A percentile compares a stretch with the other conserved stretches of the same genome.
phyloP scores from a whole-genome alignment of 495 filamentous ascomycete species.

The Aspergillus ostianus region DNA sequence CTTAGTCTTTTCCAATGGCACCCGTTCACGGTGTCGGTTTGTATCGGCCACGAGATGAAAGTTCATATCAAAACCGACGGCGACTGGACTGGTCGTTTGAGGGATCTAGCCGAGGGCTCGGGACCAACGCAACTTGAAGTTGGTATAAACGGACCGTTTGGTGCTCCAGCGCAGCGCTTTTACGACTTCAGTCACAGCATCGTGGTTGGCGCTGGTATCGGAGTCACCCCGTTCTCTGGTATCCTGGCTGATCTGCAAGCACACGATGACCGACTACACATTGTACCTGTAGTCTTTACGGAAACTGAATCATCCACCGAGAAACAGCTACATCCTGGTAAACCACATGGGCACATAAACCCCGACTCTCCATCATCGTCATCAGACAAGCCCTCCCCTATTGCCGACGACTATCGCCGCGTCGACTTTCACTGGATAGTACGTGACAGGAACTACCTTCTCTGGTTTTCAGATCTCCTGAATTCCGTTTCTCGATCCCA shows the following conservation, averaged over 20 bases:
- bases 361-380: background rate
- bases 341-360: no score
- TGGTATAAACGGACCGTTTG: constrained; percentile 11
- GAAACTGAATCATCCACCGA: background rate
- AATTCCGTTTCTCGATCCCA: constrained; percentile 6
- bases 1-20: constrained; percentile 9
- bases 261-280: background rate
- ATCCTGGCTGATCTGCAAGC: constrained; percentile 3
- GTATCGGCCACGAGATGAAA: constrained; percentile 8
- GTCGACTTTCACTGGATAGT: constrained; percentile 12
- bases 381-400: background rate
- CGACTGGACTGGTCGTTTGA: constrained; percentile 4
- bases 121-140: constrained; percentile 3
- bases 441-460: constrained; percentile 8
- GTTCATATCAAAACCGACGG: constrained; percentile 11
- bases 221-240: constrained; percentile 2
- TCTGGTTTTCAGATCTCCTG: constrained; percentile 8
- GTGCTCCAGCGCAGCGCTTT: constrained; percentile 6
- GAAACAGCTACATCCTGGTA: background rate
- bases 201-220: constrained; percentile 6
- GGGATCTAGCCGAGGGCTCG: constrained; percentile 1
- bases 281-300: background rate
- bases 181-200: constrained; percentile 12
- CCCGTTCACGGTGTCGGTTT: constrained; percentile 7
- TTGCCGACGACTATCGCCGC: constrained; percentile 6